Conservation (phyloP, 768 basidiomycete genomes). For the Paxillus involutus region DNA sequence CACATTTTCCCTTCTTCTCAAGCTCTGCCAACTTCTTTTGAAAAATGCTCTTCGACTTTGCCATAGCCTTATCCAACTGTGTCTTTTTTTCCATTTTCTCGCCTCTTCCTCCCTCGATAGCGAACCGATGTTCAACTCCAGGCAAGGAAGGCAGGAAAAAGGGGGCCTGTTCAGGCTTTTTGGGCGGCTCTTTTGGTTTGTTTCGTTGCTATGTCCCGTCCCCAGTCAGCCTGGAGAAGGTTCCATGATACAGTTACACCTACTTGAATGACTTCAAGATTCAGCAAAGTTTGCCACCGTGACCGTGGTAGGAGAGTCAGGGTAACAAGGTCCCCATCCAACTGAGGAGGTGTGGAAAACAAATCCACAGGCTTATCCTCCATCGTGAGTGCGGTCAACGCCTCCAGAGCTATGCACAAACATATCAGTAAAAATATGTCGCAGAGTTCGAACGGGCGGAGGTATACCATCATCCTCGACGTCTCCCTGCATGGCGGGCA, state of each 20-base stretch:
- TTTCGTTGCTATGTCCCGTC: conserved; percentile 71
- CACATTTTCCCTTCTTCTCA: conserved; percentile 64
- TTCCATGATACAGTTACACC: conserved; percentile 15
- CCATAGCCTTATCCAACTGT: conserved; percentile 51
- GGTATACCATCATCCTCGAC: conserved; percentile 78
- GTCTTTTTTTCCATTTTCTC: conserved; percentile 42
- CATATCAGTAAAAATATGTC: conserved; percentile 5
- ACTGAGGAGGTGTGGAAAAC: conserved; percentile 84
- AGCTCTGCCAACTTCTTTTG: conserved; percentile 60
- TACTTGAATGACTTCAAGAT: conserved; percentile 91
- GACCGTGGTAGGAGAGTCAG: conserved; percentile 89
- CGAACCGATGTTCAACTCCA: conserved; percentile 84
- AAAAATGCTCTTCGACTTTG: conserved; percentile 66
- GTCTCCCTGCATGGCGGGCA: conserved; percentile 85
- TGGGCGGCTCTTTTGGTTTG: conserved; percentile 94
- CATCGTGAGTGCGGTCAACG: conserved; percentile 60
- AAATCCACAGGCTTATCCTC: conserved; percentile 64
- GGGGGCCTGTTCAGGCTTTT: conserved; percentile 92
- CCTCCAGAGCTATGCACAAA: conserved; percentile 58
- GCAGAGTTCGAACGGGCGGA: neutral
- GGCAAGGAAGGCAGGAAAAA: conserved; percentile 96
- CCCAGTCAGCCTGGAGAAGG: neutral
- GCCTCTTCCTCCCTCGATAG: conserved; percentile 44
- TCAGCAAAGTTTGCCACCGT: conserved; percentile 95
- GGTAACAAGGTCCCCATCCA: conserved; percentile 90